A percentile compares a stretch with the other conserved stretches of the same genome.
Evolutionary conservation across 148 eudicot genomes (phyloP).

Genomic region (Amaranthus cruentus): DNA sequence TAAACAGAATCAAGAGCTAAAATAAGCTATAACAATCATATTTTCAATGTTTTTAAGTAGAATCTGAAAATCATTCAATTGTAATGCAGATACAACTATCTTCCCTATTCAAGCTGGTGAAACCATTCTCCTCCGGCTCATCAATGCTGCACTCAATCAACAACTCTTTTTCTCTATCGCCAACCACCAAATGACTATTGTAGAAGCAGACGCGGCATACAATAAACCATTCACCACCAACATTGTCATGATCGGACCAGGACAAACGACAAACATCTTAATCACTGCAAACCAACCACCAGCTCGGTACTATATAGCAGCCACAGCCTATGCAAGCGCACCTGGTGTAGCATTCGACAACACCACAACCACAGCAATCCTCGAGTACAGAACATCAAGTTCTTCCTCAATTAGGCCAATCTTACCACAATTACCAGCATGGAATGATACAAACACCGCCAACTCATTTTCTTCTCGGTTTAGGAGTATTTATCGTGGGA

Average conservation of each 20-base stretch:
- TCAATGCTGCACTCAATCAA: slow-evolving; percentile 96
- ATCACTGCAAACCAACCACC: slow-evolving; percentile 62
- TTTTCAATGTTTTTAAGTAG: no score
- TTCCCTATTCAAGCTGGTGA: slow-evolving; percentile 48
- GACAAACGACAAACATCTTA: slow-evolving; percentile 82
- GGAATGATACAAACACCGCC: slow-evolving; percentile 71
- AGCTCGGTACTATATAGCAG: slow-evolving; percentile 75
- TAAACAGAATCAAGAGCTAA: no score
- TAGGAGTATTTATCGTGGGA: slow-evolving; percentile 40
- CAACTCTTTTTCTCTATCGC: slow-evolving; percentile 77
- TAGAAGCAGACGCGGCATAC: slow-evolving; percentile 66
- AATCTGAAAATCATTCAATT: no score
- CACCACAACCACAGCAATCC: slow-evolving; percentile 87
- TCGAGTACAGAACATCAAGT: slow-evolving; percentile 48
- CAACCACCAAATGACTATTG: slow-evolving; percentile 75
- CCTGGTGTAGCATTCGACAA: slow-evolving; percentile 62
- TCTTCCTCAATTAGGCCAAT: slow-evolving; percentile 19
- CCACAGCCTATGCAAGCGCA: slow-evolving; percentile 68
- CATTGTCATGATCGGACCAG: slow-evolving; percentile 79
- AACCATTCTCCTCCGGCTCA: slow-evolving; percentile 66
- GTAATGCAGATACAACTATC: slow-evolving; percentile 47
- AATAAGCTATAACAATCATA: no score
- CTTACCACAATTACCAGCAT: slow-evolving; percentile 63
- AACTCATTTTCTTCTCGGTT: slow-evolving; percentile 51
- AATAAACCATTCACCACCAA: slow-evolving; percentile 61